Conservation (phyloP, 352 stramenopile genomes). For the Globisporangium cylindrosporum region DNA sequence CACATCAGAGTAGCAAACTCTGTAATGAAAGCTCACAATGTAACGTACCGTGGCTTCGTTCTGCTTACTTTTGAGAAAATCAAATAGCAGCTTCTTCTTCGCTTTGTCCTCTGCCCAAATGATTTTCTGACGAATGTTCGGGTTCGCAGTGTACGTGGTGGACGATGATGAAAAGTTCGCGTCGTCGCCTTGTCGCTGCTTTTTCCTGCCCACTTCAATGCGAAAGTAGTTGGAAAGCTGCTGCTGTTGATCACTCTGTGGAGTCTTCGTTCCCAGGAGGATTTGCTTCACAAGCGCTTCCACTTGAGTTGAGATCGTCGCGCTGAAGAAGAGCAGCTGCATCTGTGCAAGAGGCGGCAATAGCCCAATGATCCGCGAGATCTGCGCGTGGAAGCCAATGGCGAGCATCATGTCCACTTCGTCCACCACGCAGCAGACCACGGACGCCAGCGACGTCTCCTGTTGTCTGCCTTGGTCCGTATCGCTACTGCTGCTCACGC, state of each 20-base stretch:
- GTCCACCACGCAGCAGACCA: constrained; percentile 61
- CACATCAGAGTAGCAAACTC: no score
- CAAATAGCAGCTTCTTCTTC: constrained; percentile 63
- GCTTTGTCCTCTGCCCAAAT: constrained; percentile 50
- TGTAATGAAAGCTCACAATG: not conserved
- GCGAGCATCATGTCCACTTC: constrained; percentile 79
- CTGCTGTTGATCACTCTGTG: not conserved
- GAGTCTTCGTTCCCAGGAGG: constrained; percentile 4
- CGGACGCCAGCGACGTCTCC: constrained; percentile 21
- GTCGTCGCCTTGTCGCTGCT: not conserved
- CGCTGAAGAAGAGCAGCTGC: constrained; percentile 62
- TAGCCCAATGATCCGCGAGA: constrained; percentile 44
- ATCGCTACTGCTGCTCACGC: not conserved
- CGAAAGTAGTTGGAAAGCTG: constrained; percentile 23
- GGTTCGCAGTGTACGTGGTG: constrained; percentile 25
- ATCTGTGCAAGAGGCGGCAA: constrained; percentile 22
- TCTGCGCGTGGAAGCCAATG: constrained; percentile 47
- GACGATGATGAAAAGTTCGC: not conserved
- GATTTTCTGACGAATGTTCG: constrained; percentile 33
- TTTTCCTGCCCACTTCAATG: constrained; percentile 28
- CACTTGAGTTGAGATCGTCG: constrained; percentile 46
- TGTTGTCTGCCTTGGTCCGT: not conserved
- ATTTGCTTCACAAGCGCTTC: constrained; percentile 38
- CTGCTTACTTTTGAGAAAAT: constrained; percentile 27
- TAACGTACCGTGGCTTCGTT: constrained; percentile 45